Evolutionary conservation across 306 rosid genomes (phyloP).

Genomic region (Medicago lupulina): DNA sequence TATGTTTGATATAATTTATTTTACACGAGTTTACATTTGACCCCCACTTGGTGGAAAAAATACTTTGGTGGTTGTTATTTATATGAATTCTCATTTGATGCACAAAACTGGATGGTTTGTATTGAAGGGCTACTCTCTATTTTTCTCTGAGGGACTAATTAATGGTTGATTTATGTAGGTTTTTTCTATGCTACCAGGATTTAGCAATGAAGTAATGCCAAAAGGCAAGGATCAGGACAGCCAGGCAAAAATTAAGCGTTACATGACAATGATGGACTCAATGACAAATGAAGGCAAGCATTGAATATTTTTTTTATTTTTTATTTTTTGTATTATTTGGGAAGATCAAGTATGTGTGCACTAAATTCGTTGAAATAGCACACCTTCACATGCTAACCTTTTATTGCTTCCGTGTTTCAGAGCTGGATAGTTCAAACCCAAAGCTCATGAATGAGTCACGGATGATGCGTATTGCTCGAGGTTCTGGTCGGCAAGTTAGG

Average conservation of each 20-base stretch:
- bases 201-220: slow-evolving; percentile 80
- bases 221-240: slow-evolving; percentile 93
- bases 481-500: slow-evolving; percentile 71
- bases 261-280: slow-evolving; percentile 98
- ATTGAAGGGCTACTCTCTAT: background rate
- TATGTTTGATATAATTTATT: slow-evolving; percentile 8
- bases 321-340: background rate
- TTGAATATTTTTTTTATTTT: background rate
- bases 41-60: background rate
- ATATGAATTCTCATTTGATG: background rate
- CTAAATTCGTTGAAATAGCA: slow-evolving; percentile 6
- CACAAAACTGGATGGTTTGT: slow-evolving; percentile 22
- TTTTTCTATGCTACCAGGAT: slow-evolving; percentile 86
- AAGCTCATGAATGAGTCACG: slow-evolving; percentile 81
- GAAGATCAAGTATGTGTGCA: slow-evolving; percentile 5
- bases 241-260: slow-evolving; percentile 84
- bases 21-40: background rate
- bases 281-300: slow-evolving; percentile 89
- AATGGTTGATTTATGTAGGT: slow-evolving; percentile 53
- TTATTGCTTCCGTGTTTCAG: slow-evolving; percentile 51
- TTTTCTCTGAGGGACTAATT: slow-evolving; percentile 14
- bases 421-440: slow-evolving; percentile 83
- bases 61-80: background rate
- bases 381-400: slow-evolving; percentile 29
- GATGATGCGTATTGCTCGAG: slow-evolving; percentile 82